Base-by-base conservation (phyloP, 257 asterid species). In the Rehmannia glutinosa region DNA sequence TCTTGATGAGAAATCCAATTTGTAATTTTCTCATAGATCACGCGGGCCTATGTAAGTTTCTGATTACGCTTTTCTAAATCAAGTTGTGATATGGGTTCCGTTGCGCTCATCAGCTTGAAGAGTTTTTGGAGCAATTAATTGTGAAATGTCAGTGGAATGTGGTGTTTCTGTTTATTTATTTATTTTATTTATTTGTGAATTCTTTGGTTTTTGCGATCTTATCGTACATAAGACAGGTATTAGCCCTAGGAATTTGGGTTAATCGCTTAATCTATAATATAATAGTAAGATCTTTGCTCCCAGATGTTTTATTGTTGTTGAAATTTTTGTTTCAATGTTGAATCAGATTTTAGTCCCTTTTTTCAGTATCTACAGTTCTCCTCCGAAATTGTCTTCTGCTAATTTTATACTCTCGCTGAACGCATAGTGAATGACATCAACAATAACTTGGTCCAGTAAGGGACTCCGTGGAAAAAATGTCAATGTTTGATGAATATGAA, bases 1-100 rank as follows among this genome's bases (percentile, higher is more conserved):
- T 25, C 25, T 24, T 21, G 10, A 21, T 21, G 30, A 9, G 8
- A 13, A 24, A 16, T 6, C 10, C 28, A 1, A 55, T 57, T 36
- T 30, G 3, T 45, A 43, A 30, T 42, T 47, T 11, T 45, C 11
- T 60, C 49, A 8, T 64, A 54, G 62, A 68, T 78, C 80, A 23
- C 60, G n/a, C n/a, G n/a, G n/a, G 59, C 27, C 52, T 63, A 7
- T 8, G 7, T 17, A 9, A n/a, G 39, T 43, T 57, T 55, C 13
- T 59, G 32, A 8, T 19, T 55, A 15, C 13, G 50, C 24, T 51
- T 57, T 64, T 25, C 7, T 24, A 5, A 4, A 36, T 35, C 2
- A 12, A 41, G 68, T 52, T 39, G 16, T 61, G 64, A 64, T 64
- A 15, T 47, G 17, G 57, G 52, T 49, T 13, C n/a, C 32, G n/a